These are phyloP conservation scores for Ophiocytium majus DNA, from an alignment of 352 stramenopile genomes.

Conservation along the genomic window DNA sequence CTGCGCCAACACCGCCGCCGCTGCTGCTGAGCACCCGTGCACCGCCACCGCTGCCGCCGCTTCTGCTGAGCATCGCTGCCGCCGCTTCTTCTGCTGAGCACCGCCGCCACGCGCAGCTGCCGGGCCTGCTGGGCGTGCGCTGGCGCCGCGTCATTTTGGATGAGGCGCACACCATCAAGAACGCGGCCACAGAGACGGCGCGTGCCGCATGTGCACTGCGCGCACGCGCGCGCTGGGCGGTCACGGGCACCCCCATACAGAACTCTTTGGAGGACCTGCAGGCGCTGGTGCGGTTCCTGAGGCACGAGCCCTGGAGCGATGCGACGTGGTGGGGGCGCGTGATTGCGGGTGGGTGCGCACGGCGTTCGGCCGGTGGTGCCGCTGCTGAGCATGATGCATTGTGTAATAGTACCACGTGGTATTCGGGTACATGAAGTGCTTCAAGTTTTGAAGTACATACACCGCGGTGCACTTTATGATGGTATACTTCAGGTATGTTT, in stretches of 20 bases:
- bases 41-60: no score
- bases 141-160: slow-evolving; percentile 41
- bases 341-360: slow-evolving; percentile 17
- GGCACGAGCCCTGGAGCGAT: slow-evolving; percentile 70
- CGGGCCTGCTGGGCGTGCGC: slow-evolving; percentile 27
- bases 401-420: no score
- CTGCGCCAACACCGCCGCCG: no score
- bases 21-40: no score
- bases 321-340: slow-evolving; percentile 39
- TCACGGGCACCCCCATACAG: slow-evolving; percentile 80
- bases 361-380: neutral
- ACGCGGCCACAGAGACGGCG: slow-evolving; percentile 32
- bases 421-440: no score
- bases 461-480: no score
- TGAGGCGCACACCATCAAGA: slow-evolving; percentile 39
- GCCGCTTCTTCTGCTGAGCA: no score
- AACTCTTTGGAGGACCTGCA: slow-evolving; percentile 77
- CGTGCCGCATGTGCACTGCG: slow-evolving; percentile 28
- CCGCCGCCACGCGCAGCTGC: neutral
- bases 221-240: slow-evolving; percentile 37
- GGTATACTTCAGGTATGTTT: no score
- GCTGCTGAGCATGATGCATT: no score
- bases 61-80: no score
- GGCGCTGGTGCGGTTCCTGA: slow-evolving; percentile 81
- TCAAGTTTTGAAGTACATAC: no score